Conservation (phyloP, 306 rosid species). For the Benincasa hispida region DNA sequence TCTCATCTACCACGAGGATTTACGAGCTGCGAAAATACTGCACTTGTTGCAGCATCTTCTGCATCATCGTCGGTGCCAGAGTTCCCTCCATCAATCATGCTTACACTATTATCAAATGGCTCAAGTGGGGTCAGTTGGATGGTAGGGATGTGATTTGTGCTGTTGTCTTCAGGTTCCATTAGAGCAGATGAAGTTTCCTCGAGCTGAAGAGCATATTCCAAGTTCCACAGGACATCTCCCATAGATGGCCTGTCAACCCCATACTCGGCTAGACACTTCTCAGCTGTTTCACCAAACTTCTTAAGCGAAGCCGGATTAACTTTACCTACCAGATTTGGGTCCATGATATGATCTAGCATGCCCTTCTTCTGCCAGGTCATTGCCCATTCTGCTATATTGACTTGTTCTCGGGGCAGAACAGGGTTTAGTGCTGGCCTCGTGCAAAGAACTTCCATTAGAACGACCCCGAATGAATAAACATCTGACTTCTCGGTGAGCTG, state of each 20-base stretch:
- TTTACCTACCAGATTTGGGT: conserved; percentile 64
- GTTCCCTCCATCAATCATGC: conserved; percentile 49
- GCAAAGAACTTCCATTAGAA: conserved; percentile 92
- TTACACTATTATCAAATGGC: conserved; percentile 74
- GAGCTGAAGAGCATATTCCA: conserved; percentile 90
- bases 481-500: conserved; percentile 98
- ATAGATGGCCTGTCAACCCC: conserved; percentile 95
- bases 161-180: conserved; percentile 87
- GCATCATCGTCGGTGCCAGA: conserved; percentile 50
- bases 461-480: conserved; percentile 94
- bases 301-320: conserved; percentile 80
- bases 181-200: conserved; percentile 72
- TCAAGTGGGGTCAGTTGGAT: conserved; percentile 63
- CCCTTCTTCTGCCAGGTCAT: conserved; percentile 96
- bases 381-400: conserved; percentile 98
- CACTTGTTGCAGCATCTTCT: conserved; percentile 79
- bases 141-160: conserved; percentile 82
- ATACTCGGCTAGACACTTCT: conserved; percentile 85
- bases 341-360: conserved; percentile 93
- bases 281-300: conserved; percentile 93
- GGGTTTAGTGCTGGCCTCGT: conserved; percentile 95
- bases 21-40: conserved; percentile 91
- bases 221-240: conserved; percentile 95
- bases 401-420: conserved; percentile 91
- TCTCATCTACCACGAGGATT: conserved; percentile 88